Percentiles rank a stretch among this genome's conserved stretches.
Conservation (phyloP, 495 filamentous ascomycete species). For the Penicillium simplicissimum region DNA sequence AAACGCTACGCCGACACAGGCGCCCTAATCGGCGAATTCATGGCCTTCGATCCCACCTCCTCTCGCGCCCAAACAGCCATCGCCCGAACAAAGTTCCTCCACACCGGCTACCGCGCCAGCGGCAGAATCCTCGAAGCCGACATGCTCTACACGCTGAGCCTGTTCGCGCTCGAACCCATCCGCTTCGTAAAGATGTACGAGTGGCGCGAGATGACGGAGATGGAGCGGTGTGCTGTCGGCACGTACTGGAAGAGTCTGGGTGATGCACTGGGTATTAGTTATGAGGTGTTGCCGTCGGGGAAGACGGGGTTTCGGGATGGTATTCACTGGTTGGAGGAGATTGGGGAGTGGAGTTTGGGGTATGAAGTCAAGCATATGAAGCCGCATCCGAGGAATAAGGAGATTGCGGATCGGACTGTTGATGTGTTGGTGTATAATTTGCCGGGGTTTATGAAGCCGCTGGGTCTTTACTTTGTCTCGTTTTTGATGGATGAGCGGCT, state of each 20-base stretch:
- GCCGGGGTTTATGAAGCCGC: constrained; percentile 48
- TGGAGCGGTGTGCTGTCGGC: constrained; percentile 62
- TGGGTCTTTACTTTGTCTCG: constrained; percentile 49
- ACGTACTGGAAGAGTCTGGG: constrained; percentile 65
- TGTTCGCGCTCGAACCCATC: constrained; percentile 60
- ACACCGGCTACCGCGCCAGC: constrained; percentile 53
- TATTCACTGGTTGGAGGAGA: constrained; percentile 60
- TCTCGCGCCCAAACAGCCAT: constrained; percentile 55
- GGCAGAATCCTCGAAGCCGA: constrained; percentile 64
- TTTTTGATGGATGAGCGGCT: constrained; percentile 62
- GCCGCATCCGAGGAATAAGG: constrained; percentile 51
- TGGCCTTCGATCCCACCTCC: constrained; percentile 46
- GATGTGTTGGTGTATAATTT: constrained; percentile 58
- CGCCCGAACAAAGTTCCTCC: constrained; percentile 67
- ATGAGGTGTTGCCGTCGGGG: constrained; percentile 36
- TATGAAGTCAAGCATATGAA: constrained; percentile 61
- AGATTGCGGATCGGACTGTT: constrained; percentile 56
- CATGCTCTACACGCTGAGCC: constrained; percentile 63
- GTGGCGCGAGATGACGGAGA: constrained; percentile 61
- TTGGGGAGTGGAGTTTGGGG: constrained; percentile 52
- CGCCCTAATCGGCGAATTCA: constrained; percentile 58
- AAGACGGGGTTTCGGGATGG: constrained; percentile 55
- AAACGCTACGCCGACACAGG: constrained; percentile 67
- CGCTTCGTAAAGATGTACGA: constrained; percentile 57
- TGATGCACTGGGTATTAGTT: constrained; percentile 60